These are phyloP conservation scores for Mediolabrus comicus DNA, from an alignment of 108 stramenopile species.

Conservation along the genomic window DNA sequence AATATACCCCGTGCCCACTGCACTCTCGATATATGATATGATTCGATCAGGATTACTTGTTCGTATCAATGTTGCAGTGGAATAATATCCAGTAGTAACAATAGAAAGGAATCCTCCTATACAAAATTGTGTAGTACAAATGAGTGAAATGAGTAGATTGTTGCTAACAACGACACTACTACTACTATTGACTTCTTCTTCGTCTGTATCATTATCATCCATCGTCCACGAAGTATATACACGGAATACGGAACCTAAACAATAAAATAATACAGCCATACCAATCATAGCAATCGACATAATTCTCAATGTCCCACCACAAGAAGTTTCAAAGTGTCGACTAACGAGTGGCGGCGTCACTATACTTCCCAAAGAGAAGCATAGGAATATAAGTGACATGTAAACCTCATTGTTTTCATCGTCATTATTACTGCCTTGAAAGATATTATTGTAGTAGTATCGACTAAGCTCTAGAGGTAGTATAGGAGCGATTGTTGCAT, in stretches of 20 bases:
- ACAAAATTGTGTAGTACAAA: constrained; percentile 11
- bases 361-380: constrained; percentile 25
- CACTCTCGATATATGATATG: constrained; percentile 37
- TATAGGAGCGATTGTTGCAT: constrained; percentile 37
- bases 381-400: constrained; percentile 35
- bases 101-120: constrained; percentile 24
- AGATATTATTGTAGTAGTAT: background rate
- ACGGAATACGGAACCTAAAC: constrained; percentile 25
- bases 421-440: background rate
- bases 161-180: too few species aligned
- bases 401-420: constrained; percentile 12
- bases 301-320: constrained; percentile 15
- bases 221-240: background rate
- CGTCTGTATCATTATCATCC: background rate
- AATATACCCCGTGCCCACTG: constrained; percentile 34
- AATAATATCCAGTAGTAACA: constrained; percentile 45
- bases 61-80: constrained; percentile 25
- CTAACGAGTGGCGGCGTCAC: constrained; percentile 15
- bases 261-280: constrained; percentile 25
- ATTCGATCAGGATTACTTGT: constrained; percentile 15
- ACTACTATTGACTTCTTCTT: too few species aligned
- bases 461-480: constrained; percentile 26
- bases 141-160: constrained; percentile 4
- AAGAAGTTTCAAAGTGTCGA: constrained; percentile 16
- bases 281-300: constrained; percentile 24